A percentile compares a stretch with the other conserved stretches of the same genome.
Conservation (phyloP, 2,329 filamentous ascomycete species). For the Monilinia fructicola region DNA sequence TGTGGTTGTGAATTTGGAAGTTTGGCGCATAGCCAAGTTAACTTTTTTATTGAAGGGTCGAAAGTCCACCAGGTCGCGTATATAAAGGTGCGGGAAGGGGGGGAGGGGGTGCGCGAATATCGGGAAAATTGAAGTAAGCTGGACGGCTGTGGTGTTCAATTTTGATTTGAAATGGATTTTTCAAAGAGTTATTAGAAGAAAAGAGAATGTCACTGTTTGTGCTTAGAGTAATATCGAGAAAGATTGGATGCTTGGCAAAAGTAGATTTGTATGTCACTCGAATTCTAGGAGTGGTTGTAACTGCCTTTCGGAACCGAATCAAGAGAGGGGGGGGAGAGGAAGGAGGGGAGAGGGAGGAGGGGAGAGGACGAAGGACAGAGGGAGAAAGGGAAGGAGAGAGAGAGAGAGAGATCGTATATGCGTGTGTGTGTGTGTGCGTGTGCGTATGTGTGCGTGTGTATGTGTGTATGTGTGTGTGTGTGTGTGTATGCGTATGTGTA, state of each 20-base stretch:
- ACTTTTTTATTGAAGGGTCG: neutral
- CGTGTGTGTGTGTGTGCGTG: no score
- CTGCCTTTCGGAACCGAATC: neutral
- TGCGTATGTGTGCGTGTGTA: no score
- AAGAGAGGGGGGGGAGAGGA: neutral
- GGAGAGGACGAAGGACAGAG: neutral
- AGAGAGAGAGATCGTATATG: no score
- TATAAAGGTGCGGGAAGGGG: neutral
- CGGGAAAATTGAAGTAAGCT: neutral
- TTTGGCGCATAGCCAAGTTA: constrained; percentile 32
- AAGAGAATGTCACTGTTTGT: neutral
- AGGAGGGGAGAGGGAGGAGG: neutral
- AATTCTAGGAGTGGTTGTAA: neutral
- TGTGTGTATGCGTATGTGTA: neutral
- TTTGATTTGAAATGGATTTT: no score
- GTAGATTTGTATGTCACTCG: constrained; percentile 5
- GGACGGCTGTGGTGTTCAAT: neutral
- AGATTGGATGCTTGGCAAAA: constrained; percentile 2
- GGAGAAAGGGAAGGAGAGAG: no score
- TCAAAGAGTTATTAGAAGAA: no score
- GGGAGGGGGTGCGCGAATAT: neutral
- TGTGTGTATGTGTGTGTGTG: neutral
- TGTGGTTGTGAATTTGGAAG: constrained; percentile 36
- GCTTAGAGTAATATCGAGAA: neutral
- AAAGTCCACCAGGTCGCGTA: neutral